Base-by-base conservation (phyloP, 768 basidiomycete genomes). In the Sistotremastrum suecicum region DNA sequence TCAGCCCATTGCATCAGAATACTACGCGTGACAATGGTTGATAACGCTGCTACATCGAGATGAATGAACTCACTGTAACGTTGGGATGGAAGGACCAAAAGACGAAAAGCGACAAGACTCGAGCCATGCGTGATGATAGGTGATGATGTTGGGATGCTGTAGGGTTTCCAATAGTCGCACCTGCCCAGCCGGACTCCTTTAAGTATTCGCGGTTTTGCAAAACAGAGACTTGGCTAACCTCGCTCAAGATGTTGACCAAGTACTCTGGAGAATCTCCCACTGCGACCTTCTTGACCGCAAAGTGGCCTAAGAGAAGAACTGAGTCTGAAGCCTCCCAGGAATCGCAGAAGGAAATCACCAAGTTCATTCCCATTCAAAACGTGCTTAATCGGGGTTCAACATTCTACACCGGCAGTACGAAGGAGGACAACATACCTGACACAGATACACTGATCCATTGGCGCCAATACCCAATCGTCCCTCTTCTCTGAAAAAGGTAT, bases 231-330 rank as follows among this genome's bases (percentile, higher is more conserved):
- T 38, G 37, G 50, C 66, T 41, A 39, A 73, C 79, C 67, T 92
- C 90, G 39, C 77, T 76, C 36, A 92, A 66, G 45, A 86, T 90
- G 42, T 78, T 80, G 37, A 90, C 63, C 5, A 94, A 68, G 64
- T 92, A 92, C 2, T 79, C 70, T 53, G 89, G 84, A 0, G 88
- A 92, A 56, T 87, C 78, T 41, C 91, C 91, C 0, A 97, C 85
- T 0, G 94, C 90, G 20, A 98, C 89, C 60, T 95, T 97, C 66
- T 98, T 98, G 41, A 95, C 85, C 0, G 92, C 92, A 59, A 92
- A 95, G 53, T 80, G 81, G 31, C 85, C 85, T 75, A 52, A 28
- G 41, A 8, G 7, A 46, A 37, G 30, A 41, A 46, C 5, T 34
- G 44, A 33, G 39, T 46, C 34, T 37, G 49, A 8, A 37, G 28